Evolutionary conservation across 768 basidiomycete species (phyloP), one percentile per base, ranked within the genome.

Genomic region (Tubosaeta sp.): DNA sequence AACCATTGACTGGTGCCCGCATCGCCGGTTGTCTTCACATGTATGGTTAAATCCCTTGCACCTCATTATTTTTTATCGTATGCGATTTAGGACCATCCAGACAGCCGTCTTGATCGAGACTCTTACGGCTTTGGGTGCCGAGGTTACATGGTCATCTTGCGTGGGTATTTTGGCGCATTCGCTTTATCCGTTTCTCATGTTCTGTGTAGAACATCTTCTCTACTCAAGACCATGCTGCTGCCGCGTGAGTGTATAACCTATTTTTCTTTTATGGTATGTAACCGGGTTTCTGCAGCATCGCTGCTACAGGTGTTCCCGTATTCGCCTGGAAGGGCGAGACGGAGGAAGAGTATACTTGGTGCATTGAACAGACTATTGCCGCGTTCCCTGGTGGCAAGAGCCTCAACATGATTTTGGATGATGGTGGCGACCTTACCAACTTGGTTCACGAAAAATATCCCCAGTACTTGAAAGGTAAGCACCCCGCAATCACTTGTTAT

Each of bases 311-410:
- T 60, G 90, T 98, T 49, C 96, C 96, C 59, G 96, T 98, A 64
- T 99, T 84, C 66, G 96, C 96, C 36, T 99, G 96, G 96, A 99
- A 99, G 77, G 96, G 96, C 50, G 96, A 99, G 78, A 94, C 94
- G 41, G 96, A 98, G 68, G 96, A 97, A 72, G 96, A 99, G 70
- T 98, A 97, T 75, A 66, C 73, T 58, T 99, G 96, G 96, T 98
- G 94, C 70, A 92, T 99, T 60, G 93, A 98, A 66, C 96, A 99
- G 75, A 90, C 91, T 42, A 71, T 99, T 58, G 70, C 81, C 59
- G 90, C 83, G n/a, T 99, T 99, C 81, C 73, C 85, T 22, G 83
- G 76, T 55, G 87, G 87, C 59, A 75, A 94, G 71, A 67, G 87
- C 46, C 73, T 95, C 65, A 99, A 99, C 84, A 87, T 99, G 94